Conservation (phyloP, 805 yeast species). For the Teunomyces lycoperdinae region DNA sequence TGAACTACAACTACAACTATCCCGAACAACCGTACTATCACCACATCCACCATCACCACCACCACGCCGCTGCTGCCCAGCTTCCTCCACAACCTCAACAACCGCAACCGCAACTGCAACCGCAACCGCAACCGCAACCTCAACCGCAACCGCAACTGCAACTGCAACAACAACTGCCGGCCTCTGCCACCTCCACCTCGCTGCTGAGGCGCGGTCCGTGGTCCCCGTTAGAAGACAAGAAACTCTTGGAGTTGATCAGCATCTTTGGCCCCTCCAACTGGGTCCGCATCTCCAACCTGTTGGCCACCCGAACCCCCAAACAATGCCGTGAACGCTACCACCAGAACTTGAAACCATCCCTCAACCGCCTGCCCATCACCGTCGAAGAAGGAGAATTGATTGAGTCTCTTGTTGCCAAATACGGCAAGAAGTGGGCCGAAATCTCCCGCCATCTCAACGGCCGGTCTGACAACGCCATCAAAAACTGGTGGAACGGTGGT, state of each 20-base stretch:
- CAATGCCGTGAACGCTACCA: conserved; percentile 91
- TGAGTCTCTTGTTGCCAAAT: conserved; percentile 70
- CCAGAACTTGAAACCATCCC: conserved; percentile 82
- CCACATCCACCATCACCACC: conserved; percentile 2
- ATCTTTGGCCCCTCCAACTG: conserved; percentile 80
- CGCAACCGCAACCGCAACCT: conserved; percentile 1
- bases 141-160: conserved; percentile 4
- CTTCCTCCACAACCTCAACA: not conserved
- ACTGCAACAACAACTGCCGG: conserved; percentile 2
- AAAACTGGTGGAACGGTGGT: conserved; percentile 97
- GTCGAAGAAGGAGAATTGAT: conserved; percentile 80
- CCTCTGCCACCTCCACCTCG: not conserved
- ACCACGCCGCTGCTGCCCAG: not conserved
- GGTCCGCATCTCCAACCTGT: conserved; percentile 76
- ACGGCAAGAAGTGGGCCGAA: conserved; percentile 93
- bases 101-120: conserved; percentile 2
- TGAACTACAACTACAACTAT: conserved; percentile 3
- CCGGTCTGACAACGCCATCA: conserved; percentile 85
- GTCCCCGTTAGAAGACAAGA: conserved; percentile 82
- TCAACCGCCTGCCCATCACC: conserved; percentile 79
- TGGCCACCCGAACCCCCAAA: conserved; percentile 80
- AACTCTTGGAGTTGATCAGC: conserved; percentile 64
- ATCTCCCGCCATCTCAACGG: conserved; percentile 86
- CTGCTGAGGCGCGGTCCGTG: conserved; percentile 70
- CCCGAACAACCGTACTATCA: conserved; percentile 2